These are phyloP conservation scores for Moesziomyces aphidis DNA, from an alignment of 1,284 basidiomycete species.

Conservation along the genomic window DNA sequence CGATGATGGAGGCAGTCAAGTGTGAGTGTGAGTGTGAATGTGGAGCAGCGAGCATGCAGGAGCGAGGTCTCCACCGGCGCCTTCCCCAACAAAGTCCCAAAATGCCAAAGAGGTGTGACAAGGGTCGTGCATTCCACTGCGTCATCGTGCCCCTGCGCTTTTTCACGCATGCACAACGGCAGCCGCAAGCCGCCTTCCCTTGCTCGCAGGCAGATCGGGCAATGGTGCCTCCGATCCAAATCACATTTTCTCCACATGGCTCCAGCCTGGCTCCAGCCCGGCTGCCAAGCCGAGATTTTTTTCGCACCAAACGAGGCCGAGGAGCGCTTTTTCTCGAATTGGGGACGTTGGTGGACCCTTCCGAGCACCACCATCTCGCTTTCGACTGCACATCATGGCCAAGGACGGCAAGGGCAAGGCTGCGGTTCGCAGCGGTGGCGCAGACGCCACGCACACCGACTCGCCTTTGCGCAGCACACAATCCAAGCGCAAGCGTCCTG, in stretches of 20 bases:
- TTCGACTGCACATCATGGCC: constrained; percentile 12
- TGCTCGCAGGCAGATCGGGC: too few species aligned
- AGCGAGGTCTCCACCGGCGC: neutral
- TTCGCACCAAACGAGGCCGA: too few species aligned
- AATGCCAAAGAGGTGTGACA: neutral
- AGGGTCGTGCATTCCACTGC: constrained; percentile 8
- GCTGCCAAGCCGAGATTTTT: too few species aligned
- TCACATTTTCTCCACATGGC: too few species aligned
- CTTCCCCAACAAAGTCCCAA: constrained; percentile 15
- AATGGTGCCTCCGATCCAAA: too few species aligned
- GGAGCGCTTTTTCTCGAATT: neutral
- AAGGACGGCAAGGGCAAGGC: constrained; percentile 28
- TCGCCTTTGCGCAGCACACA: constrained; percentile 4
- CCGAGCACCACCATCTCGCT: constrained; percentile 1
- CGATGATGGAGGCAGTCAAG: neutral
- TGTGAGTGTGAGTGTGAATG: too few species aligned
- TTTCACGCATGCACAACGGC: neutral
- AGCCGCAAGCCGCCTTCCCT: neutral
- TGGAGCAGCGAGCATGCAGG: neutral
- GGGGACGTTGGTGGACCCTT: too few species aligned
- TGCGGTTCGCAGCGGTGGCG: constrained; percentile 5
- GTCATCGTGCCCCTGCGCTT: constrained; percentile 16
- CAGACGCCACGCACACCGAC: constrained; percentile 1
- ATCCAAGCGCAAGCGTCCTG: constrained; percentile 23
- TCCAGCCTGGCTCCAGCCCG: too few species aligned